phyloP scores from a whole-genome alignment of 2,329 filamentous ascomycete species.

The Purpureocillium takamizusanense region DNA sequence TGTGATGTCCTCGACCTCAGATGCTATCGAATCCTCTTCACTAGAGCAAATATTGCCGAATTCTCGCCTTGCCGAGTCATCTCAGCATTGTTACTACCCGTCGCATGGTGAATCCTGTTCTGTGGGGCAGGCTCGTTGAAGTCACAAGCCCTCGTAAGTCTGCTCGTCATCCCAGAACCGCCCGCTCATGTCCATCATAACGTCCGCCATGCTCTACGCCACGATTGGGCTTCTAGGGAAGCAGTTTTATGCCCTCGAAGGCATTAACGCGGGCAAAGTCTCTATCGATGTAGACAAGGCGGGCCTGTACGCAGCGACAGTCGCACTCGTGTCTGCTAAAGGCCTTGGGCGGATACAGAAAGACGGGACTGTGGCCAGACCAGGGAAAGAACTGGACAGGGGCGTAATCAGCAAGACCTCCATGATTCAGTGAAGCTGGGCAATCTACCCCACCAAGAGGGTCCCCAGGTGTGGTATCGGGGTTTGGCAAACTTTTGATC shows the following conservation, averaged over 20 bases:
- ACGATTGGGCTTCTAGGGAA: conserved; percentile 25
- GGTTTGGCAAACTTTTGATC: conserved; percentile 39
- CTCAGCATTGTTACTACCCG: no score
- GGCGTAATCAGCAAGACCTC: conserved; percentile 1
- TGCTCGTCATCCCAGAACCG: no score
- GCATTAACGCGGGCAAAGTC: conserved; percentile 17
- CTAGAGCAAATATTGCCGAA: no score
- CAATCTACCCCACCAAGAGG: conserved; percentile 37
- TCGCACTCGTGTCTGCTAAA: conserved; percentile 1
- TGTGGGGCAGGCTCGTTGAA: conserved; percentile 23
- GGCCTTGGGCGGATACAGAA: not conserved
- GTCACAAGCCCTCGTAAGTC: conserved; percentile 14
- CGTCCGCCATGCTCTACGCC: conserved; percentile 20
- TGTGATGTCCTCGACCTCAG: no score
- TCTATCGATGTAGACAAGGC: conserved; percentile 37
- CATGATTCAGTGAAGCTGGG: conserved; percentile 30
- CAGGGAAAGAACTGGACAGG: conserved; percentile 1
- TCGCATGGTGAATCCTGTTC: conserved; percentile 12
- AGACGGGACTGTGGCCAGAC: conserved; percentile 1
- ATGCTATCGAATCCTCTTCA: no score
- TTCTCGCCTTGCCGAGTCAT: no score
- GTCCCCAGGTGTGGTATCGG: conserved; percentile 36
- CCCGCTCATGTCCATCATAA: not conserved
- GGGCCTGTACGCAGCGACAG: conserved; percentile 21
- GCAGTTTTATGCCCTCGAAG: conserved; percentile 23